Evolutionary conservation across 345 rosid species (phyloP), one percentile per base, ranked within the genome.

Genomic region (Kernera saxatilis): DNA sequence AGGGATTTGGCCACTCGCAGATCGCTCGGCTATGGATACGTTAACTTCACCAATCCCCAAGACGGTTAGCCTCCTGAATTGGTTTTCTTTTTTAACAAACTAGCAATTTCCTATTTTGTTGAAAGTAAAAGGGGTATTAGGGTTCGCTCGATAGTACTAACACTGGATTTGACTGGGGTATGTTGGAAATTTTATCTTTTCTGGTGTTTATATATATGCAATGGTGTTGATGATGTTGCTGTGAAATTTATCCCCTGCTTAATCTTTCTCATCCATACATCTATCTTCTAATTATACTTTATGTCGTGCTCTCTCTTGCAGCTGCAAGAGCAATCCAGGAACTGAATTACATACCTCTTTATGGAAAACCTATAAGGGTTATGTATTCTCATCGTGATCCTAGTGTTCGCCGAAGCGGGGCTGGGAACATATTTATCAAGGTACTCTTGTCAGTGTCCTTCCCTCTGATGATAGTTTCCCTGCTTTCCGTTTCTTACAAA

Each of bases 391-490:
- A 88, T 54, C 90, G 93, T 53, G 92, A 88, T 67, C 88, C 91
- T 4, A 86, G 86, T 66, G 55, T 83, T 74, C 91, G 89, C 62
- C 84, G 83, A 78, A 91, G 97, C 78, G 98, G 98, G 10, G 63
- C 96, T 30, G 97, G 98, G 12, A 93, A 93, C 77, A 93, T 93
- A 8, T 93, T 87, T 57, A 93, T 93, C 60, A 91, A 93, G 98
- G 98, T 90, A 82, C 44, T 13, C 12, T 44, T 62, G 5, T 56
- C 62, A 63, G 32, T 59, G 26, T 9, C 7, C 43, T 21, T 7
- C 26, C 12, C 37, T 39, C n/a, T 32, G 27, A 39, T 46, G 8
- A n/a, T 37, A 3, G 12, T 5, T 13, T 21, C 3, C 2, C 25
- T 33, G 19, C 4, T 27, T 55, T 25, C 6, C 26, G 13, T 29